Evolutionary conservation across 768 basidiomycete genomes (phyloP), one percentile per base, ranked within the genome.

Genomic region (Sporobolomyces phaffii): DNA sequence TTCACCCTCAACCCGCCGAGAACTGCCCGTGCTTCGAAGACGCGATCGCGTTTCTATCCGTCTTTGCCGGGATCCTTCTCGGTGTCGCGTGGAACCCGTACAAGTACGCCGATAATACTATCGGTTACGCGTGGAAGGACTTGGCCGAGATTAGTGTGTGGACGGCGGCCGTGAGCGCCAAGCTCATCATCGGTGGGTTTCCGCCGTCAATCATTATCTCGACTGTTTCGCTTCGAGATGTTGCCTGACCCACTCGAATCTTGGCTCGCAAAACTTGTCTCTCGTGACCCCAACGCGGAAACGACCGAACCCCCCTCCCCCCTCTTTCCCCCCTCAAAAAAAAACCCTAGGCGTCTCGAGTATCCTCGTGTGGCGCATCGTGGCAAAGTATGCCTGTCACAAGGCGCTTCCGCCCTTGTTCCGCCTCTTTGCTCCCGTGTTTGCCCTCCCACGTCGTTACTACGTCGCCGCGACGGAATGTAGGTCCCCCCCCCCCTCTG

Each of bases 11-110:
- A 72, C 94, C 94, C 0, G 89, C 94, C 13, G 93, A 98, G 63
- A 91, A 94, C 73, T 97, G 94, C 72, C 94, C 94, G 3, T 97
- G 94, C 78, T 99, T 96, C 77, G 94, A 96, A 75, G 94, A 98
- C 74, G 90, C 93, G 5, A 93, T 97, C 56, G 91, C 94, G 0
- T 87, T 92, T 70, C 79, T 88, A n/a, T 86, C 89, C 29, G 91
- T 91, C 45, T 81, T 89, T 22, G 80, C 88, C 40, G 94, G 94
- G n/a, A 80, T 81, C 24, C 79, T 84, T 28, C 75, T 91, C 0
- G 85, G 84, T 0, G 80, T 77, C 33, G 81, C 69, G 2, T 63
- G 65, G 38, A 50, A 41, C 31, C 70, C 72, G 22, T 60, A 59
- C 36, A 44, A 63, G n/a, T 45, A 62, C 22, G 47, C 62, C 34